Conservation (phyloP, 176 grass and related monocot genomes). For the Pharus latifolius region DNA sequence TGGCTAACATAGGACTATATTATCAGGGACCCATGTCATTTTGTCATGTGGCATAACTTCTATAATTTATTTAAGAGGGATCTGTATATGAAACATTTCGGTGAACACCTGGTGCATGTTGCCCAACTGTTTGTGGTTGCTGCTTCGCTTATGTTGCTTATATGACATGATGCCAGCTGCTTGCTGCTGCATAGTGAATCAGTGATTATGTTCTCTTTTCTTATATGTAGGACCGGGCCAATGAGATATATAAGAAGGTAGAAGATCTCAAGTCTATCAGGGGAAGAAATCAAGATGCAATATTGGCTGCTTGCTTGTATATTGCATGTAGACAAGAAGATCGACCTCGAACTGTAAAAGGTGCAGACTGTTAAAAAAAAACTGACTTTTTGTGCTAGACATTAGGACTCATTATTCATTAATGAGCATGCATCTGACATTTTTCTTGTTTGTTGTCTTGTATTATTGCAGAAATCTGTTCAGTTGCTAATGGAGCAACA, state of each 20-base stretch:
- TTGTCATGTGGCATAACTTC: neutral
- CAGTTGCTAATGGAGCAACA: conserved; percentile 85
- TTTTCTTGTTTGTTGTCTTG: neutral
- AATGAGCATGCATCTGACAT: neutral
- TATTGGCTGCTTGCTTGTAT: conserved; percentile 77
- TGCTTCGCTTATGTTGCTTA: neutral
- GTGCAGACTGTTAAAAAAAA: conserved; percentile 9
- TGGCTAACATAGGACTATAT: neutral
- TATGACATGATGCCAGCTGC: neutral
- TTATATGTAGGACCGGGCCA: conserved; percentile 60
- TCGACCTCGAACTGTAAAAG: conserved; percentile 77
- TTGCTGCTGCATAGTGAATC: conserved; percentile 1
- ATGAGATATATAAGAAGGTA: conserved; percentile 93
- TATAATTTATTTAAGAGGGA: neutral
- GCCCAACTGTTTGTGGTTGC: neutral
- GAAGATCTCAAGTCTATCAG: conserved; percentile 84
- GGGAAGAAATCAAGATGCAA: conserved; percentile 86
- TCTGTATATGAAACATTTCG: neutral
- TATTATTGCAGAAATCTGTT: conserved; percentile 59
- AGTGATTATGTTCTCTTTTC: neutral
- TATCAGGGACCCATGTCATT: neutral
- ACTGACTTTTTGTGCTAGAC: neutral
- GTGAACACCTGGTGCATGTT: neutral
- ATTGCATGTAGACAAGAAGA: conserved; percentile 94
- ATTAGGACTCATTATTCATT: neutral